Evolutionary conservation across 148 eudicot species (phyloP), one percentile per base, ranked within the genome.

Genomic region (Rhododendron vialii): DNA sequence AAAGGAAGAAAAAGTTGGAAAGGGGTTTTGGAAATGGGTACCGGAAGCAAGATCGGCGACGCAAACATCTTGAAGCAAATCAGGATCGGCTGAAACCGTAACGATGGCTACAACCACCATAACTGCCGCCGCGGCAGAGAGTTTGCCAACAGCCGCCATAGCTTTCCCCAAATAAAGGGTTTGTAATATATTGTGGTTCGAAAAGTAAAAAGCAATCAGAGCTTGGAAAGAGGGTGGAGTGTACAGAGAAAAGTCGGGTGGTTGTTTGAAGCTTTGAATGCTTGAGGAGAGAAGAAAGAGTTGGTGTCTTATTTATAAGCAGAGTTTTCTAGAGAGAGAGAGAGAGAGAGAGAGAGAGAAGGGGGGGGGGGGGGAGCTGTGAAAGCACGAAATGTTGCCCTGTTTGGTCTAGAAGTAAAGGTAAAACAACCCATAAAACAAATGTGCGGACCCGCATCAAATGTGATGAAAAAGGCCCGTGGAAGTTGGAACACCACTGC

Each of bases 51-150:
- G 79, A 85, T 89, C 89, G 10, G 91, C 91, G 18, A 89, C 91
- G 57, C 91, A 89, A 67, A 89, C 53, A 63, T 89, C 90, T 89
- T 89, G 90, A 51, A 89, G 89, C 78, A 74, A 74, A 14, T 89
- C 90, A 81, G 89, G 89, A 84, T 89, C 90, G 51, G 90, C 90
- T n/a, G 69, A 81, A 78, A 84, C 87, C 28, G 86, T 82, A 2
- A 76, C 50, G 12, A 65, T 36, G 78, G 73, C 86, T 48, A 86
- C 0, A 48, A 88, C 84, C 84, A 88, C 51, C 36, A 30, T 4
- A 28, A 69, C 75, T 38, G 17, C 75, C 38, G 75, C 75, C 53
- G 48, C 33, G 80, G 65, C 36, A 3, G 59, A 15, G 57, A 86
- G 74, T 18, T 24, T 86, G 0, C 22, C 12, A 77, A 61, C 45